These are phyloP conservation scores for Schizothecium vesticola DNA, from an alignment of 495 filamentous ascomycete species.

Conservation along the genomic window DNA sequence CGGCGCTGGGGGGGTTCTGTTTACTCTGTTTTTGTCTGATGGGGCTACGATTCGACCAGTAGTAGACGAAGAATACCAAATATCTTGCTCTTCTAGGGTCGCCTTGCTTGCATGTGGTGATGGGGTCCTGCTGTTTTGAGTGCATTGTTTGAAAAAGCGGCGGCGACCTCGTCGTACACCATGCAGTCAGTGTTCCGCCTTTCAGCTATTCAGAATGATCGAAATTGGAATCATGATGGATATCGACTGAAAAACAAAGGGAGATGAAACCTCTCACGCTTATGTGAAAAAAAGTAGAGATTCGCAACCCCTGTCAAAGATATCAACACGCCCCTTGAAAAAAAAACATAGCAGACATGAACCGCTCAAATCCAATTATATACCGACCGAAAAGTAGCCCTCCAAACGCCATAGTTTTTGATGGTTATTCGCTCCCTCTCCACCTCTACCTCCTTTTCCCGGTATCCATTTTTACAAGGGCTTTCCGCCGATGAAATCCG, in stretches of 20 bases:
- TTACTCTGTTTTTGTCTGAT: background rate
- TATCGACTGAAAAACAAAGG: background rate
- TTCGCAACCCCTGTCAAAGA: background rate
- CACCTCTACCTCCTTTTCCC: background rate
- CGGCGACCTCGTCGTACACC: background rate
- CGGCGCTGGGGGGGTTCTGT: background rate
- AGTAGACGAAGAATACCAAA: background rate
- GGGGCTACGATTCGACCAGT: background rate
- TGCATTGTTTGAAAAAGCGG: background rate
- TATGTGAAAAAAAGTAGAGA: background rate
- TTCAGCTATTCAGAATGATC: background rate
- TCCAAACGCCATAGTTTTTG: background rate
- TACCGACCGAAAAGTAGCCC: background rate
- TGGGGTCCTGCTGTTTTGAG: background rate
- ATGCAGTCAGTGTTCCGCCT: background rate
- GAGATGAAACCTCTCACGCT: background rate
- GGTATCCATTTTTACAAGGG: conserved; percentile 56
- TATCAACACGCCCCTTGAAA: background rate
- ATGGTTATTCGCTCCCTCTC: background rate
- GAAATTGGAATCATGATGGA: background rate
- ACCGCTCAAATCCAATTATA: background rate
- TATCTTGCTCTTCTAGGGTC: background rate
- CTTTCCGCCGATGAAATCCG: conserved; percentile 88
- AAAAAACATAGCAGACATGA: background rate
- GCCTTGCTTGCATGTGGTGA: background rate